Base-by-base conservation (phyloP, 106 monocot species). In the Platanthera guangdongensis region DNA sequence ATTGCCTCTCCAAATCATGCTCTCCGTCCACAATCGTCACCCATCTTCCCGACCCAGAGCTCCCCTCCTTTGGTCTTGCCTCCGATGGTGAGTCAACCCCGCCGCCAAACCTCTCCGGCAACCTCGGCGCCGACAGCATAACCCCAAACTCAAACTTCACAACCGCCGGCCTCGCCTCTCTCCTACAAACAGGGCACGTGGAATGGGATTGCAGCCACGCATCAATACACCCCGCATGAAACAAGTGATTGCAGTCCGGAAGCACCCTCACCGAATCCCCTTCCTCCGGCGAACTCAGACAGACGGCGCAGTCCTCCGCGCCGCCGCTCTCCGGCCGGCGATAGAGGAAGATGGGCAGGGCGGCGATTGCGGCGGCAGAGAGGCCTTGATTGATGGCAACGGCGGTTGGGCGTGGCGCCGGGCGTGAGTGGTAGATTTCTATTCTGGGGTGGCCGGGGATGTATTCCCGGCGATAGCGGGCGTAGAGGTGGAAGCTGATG, bases 151-250 rank as follows among this genome's bases (percentile, higher is more conserved):
- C 67, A 10, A 67, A 25, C 14, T 9, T 67, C 32, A 30, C 12
- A 19, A 25, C 39, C 67, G 12, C 18, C 4, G 5, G 30, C 67
- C 32, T 67, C 67, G 67, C 47, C 72, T 52, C 72, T 6, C 3
- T 53, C 63, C 79, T 8, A 51, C 79, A 80, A 14, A 80, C 60
- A 10, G 79, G 79, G 18, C 79, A 80, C 0, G 79, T 80, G 6
- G 73, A 64, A 64, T 80, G 79, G 51, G 79, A 80, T 3, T 73
- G 19, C 50, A 80, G 21, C 79, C 79, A 80, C 79, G 74, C 73
- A 18, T 80, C 79, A 45, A 80, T 48, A 22, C 79, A 80, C 30
- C 71, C 79, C 25, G 74, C 79, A 19, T 80, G 79, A 52, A 80
- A 80, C 79, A 74, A 49, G 47, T 80, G 79, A 30, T 64, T 64